Conservation (phyloP, 2,329 filamentous ascomycete species). For the Diplodia sapinea region DNA sequence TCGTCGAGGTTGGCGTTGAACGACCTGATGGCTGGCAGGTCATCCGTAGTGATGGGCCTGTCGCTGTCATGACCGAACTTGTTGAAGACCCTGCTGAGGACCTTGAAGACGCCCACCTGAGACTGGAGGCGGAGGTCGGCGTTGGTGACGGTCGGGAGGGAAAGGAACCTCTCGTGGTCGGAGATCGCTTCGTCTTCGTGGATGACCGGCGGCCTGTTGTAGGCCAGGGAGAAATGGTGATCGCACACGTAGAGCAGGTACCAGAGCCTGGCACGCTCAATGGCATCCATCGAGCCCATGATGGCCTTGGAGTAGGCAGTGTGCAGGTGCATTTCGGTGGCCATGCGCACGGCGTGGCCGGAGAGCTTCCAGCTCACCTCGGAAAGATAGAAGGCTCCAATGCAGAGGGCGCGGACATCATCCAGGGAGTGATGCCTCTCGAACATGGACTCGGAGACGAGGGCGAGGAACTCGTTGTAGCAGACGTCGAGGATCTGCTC, state of each 20-base stretch:
- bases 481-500: slow-evolving; percentile 42
- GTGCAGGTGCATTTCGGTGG: slow-evolving; percentile 50
- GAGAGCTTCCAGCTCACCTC: slow-evolving; percentile 51
- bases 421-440: slow-evolving; percentile 47
- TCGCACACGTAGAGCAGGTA: slow-evolving; percentile 50
- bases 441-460: slow-evolving; percentile 44
- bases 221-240: slow-evolving; percentile 50
- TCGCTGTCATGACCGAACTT: slow-evolving; percentile 43
- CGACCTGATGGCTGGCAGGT: slow-evolving; percentile 47
- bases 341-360: slow-evolving; percentile 48
- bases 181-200: slow-evolving; percentile 48
- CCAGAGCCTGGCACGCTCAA: slow-evolving; percentile 49
- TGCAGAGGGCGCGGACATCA: slow-evolving; percentile 47
- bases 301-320: slow-evolving; percentile 46
- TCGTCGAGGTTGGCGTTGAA: slow-evolving; percentile 54
- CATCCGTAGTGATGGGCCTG: slow-evolving; percentile 46
- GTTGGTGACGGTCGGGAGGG: slow-evolving; percentile 40
- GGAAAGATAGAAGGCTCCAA: slow-evolving; percentile 50
- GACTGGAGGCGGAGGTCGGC: slow-evolving; percentile 42
- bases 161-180: slow-evolving; percentile 44
- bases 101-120: slow-evolving; percentile 44
- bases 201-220: slow-evolving; percentile 50
- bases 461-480: slow-evolving; percentile 43
- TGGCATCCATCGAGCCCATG: slow-evolving; percentile 43
- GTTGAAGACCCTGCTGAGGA: slow-evolving; percentile 44